A percentile compares a stretch with the other conserved stretches of the same genome.
phyloP scores from a whole-genome alignment of 306 rosid species.

The Citrullus amarus region DNA sequence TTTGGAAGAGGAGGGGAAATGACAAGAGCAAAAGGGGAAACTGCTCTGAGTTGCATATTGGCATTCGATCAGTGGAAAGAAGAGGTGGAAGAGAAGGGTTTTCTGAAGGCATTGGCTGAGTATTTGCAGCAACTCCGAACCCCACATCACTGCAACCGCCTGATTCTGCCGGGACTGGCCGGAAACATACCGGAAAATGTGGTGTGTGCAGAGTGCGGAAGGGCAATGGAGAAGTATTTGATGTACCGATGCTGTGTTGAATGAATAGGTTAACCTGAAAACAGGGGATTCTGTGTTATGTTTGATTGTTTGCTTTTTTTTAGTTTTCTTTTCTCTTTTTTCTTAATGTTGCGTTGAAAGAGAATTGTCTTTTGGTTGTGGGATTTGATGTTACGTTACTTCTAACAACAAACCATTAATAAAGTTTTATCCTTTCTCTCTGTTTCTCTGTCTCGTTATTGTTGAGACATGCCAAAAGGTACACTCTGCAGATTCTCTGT shows the following conservation, averaged over 20 bases:
- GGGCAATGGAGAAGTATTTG: constrained; percentile 76
- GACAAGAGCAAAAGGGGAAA: constrained; percentile 60
- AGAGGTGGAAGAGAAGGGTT: constrained; percentile 17
- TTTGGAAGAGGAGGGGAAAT: constrained; percentile 36
- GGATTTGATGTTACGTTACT: not conserved
- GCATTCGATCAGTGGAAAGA: constrained; percentile 34
- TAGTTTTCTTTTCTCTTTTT: not conserved
- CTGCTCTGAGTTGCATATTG: constrained; percentile 19
- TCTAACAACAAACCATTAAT: not conserved
- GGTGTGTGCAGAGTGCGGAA: constrained; percentile 75
- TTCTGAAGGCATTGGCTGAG: constrained; percentile 25
- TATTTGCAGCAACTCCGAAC: constrained; percentile 26
- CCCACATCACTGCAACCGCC: constrained; percentile 65
- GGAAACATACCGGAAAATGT: constrained; percentile 56
- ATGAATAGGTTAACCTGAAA: not conserved
- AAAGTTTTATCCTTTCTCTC: not conserved
- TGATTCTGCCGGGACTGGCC: constrained; percentile 56
- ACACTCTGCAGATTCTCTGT: not conserved
- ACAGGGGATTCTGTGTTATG: too few relatives aligned
- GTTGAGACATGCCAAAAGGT: too few relatives aligned
- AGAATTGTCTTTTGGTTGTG: not conserved
- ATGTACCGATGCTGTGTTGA: constrained; percentile 83
- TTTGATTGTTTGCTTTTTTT: not conserved
- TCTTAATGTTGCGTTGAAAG: not conserved
- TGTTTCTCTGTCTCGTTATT: not conserved